Conservation (phyloP, 2,329 filamentous ascomycete species). For the Cladophialophora immunda region DNA sequence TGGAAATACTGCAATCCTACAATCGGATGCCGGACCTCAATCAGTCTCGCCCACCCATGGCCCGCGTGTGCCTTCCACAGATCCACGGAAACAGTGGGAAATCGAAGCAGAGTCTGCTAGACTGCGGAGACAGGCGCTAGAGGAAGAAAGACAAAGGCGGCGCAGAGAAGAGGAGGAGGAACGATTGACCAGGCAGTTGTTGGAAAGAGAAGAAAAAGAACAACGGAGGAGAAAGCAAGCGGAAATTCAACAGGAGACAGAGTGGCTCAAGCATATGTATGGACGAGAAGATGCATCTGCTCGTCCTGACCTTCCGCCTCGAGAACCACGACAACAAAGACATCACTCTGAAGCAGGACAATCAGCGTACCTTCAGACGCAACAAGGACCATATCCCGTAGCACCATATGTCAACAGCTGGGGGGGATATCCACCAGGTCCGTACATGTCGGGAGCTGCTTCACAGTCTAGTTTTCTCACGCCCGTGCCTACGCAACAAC, state of each 20-base stretch:
- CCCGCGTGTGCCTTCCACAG: constrained; percentile 50
- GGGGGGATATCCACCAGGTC: constrained; percentile 30
- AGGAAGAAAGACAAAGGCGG: constrained; percentile 53
- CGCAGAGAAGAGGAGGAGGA: constrained; percentile 61
- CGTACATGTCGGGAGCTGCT: constrained; percentile 42
- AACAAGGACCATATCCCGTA: constrained; percentile 20
- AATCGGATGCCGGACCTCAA: constrained; percentile 17
- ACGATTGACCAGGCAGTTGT: constrained; percentile 60
- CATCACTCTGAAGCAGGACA: constrained; percentile 35
- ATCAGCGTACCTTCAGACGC: constrained; percentile 31
- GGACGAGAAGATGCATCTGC: constrained; percentile 47
- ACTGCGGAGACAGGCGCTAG: constrained; percentile 53
- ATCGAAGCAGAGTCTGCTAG: constrained; percentile 60
- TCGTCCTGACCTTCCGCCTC: constrained; percentile 34
- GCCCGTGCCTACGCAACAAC: constrained; percentile 24
- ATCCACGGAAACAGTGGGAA: constrained; percentile 63
- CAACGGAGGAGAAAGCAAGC: constrained; percentile 58
- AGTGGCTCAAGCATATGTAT: constrained; percentile 69
- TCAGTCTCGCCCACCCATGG: constrained; percentile 31
- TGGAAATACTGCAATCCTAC: constrained; percentile 24
- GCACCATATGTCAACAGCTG: constrained; percentile 21
- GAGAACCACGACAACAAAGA: constrained; percentile 29
- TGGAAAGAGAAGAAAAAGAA: constrained; percentile 64
- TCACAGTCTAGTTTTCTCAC: constrained; percentile 38
- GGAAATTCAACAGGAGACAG: constrained; percentile 78